Percentiles rank a stretch among this genome's conserved stretches.
These are phyloP conservation scores for Diplodia mutila DNA, from an alignment of 2,329 filamentous ascomycete genomes.

Conservation along the genomic window DNA sequence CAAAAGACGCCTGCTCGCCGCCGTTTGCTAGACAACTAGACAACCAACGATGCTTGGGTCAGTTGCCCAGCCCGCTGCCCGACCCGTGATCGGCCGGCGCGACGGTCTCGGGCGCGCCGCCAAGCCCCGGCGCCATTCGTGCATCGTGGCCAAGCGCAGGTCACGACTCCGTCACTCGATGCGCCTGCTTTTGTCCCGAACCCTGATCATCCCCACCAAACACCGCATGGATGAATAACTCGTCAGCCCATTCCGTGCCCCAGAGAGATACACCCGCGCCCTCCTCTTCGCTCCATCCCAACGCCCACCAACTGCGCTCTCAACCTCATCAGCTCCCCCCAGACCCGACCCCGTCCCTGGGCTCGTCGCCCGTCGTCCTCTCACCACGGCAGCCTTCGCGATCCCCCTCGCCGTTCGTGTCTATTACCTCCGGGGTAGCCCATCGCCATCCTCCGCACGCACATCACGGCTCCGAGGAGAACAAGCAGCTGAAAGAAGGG, in stretches of 20 bases:
- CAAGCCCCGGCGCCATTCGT: constrained; percentile 20
- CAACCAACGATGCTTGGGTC: not conserved
- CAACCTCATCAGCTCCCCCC: constrained; percentile 8
- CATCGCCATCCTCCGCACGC: constrained; percentile 4
- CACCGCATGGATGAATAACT: constrained; percentile 26
- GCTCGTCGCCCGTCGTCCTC: constrained; percentile 33
- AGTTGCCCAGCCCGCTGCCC: constrained; percentile 3
- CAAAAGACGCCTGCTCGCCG: not conserved
- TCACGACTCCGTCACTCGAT: constrained; percentile 23
- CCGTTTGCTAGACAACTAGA: not conserved
- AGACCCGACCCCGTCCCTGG: constrained; percentile 26
- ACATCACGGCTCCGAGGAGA: constrained; percentile 24
- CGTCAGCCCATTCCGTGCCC: constrained; percentile 13
- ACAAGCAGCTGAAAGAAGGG: constrained; percentile 26
- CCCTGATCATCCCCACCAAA: constrained; percentile 22
- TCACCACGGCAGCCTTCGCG: constrained; percentile 33
- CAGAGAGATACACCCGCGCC: not conserved
- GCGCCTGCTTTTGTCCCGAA: constrained; percentile 7
- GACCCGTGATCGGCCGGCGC: constrained; percentile 6
- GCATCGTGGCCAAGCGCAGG: constrained; percentile 10
- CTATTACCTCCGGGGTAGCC: constrained; percentile 28
- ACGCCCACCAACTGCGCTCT: not conserved
- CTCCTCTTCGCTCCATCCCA: constrained; percentile 8
- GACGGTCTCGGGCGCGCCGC: constrained; percentile 12
- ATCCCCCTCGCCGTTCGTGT: constrained; percentile 34